Evolutionary conservation across 768 basidiomycete genomes (phyloP).

Genomic region (Trametes maxima): DNA sequence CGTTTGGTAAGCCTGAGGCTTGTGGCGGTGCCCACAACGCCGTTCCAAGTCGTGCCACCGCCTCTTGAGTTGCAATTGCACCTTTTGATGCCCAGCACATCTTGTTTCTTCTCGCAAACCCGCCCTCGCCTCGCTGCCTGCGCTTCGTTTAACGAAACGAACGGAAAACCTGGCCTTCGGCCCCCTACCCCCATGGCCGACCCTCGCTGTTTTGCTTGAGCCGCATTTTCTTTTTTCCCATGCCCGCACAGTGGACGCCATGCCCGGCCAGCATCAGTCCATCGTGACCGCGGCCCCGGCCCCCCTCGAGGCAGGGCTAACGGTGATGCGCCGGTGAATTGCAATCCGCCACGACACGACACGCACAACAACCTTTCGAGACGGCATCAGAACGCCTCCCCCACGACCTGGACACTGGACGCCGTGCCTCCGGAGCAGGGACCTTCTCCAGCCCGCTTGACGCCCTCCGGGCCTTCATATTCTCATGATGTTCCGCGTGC

Average conservation of each 20-base stretch:
- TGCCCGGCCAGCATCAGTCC: background rate
- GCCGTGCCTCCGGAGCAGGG: background rate
- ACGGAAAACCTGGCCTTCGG: too few species aligned
- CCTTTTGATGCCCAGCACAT: too few species aligned
- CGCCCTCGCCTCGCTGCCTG: too few species aligned
- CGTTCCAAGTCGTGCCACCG: too few species aligned
- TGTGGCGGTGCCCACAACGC: too few species aligned
- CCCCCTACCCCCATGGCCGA: background rate
- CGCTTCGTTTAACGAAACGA: too few species aligned
- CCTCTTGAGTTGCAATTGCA: too few species aligned
- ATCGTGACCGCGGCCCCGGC: background rate
- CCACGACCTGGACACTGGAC: background rate
- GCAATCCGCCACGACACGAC: background rate
- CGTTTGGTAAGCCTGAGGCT: too few species aligned
- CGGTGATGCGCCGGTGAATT: background rate
- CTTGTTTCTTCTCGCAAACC: too few species aligned
- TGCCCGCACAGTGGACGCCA: background rate
- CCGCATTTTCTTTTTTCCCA: background rate
- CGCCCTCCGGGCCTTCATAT: conserved; percentile 16
- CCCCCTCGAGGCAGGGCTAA: background rate
- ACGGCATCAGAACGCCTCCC: conserved; percentile 4
- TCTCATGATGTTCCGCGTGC: conserved; percentile 11
- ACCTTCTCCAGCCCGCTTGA: conserved; percentile 2
- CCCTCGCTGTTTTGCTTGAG: background rate
- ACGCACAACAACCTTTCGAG: background rate